Evolutionary conservation across 1,139 yeast species (phyloP).

Genomic region (Kluyveromyces sp.): DNA sequence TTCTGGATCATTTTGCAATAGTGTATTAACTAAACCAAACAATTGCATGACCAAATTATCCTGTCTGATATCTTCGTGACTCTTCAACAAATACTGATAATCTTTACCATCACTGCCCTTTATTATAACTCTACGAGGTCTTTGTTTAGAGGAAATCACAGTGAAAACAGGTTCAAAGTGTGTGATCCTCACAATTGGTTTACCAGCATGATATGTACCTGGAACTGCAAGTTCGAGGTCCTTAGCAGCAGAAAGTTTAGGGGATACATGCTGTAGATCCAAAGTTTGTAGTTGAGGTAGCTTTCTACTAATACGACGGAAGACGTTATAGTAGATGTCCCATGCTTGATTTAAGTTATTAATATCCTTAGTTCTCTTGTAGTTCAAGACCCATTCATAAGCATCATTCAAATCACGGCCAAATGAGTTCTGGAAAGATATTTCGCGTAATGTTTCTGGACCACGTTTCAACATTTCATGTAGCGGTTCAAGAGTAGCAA

Average conservation of each 20-base stretch:
- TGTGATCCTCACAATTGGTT: conserved; percentile 63
- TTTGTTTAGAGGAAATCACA: conserved; percentile 92
- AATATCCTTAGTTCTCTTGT: conserved; percentile 74
- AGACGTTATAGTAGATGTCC: conserved; percentile 92
- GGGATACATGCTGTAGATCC: conserved; percentile 90
- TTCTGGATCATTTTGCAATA: conserved; percentile 84
- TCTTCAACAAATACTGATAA: conserved; percentile 75
- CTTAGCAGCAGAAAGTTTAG: conserved; percentile 69
- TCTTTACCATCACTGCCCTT: conserved; percentile 89
- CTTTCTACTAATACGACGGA: conserved; percentile 83
- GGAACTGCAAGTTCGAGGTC: conserved; percentile 88
- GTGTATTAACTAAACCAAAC: conserved; percentile 88
- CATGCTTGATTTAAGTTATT: conserved; percentile 93
- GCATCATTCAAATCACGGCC: conserved; percentile 93
- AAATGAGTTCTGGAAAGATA: conserved; percentile 86
- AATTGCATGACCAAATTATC: conserved; percentile 97
- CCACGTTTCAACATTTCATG: conserved; percentile 79
- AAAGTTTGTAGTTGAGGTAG: conserved; percentile 79
- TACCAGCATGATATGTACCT: conserved; percentile 85
- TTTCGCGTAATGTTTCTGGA: conserved; percentile 88
- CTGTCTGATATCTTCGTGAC: conserved; percentile 97
- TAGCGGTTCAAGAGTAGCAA: conserved; percentile 80
- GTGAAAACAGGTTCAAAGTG: conserved; percentile 75
- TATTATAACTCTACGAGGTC: conserved; percentile 78
- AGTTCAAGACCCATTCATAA: conserved; percentile 85